Base-by-base conservation (phyloP, 202 grass and related monocot genomes). In the Alloteropsis angusta region DNA sequence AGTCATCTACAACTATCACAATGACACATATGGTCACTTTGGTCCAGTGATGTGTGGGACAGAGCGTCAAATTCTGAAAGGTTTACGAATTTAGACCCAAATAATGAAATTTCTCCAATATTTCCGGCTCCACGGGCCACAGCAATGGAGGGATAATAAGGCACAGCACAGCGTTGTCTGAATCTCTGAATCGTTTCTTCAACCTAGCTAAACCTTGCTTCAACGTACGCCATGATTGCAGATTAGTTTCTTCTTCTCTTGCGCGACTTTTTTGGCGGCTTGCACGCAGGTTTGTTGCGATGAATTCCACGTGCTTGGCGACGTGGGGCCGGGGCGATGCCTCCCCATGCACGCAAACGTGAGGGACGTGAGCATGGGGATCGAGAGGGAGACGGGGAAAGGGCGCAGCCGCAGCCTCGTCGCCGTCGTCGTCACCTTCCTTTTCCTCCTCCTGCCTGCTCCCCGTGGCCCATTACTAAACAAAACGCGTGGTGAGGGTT, bases 271-370 rank as follows among this genome's bases (percentile, higher is more conserved):
- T 60, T 44, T 7, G 22, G 0, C 32, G 12, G 62, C 68, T 75
- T 48, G 42, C 44, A 54, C 50, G 25, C 17, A 36, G 66, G 21
- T 5, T 39, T 10, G 62, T 63, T 46, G 63, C 4, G 50, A 62
- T 68, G 76, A 57, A 65, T n/a, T 82, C 81, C 73, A 85, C 79
- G 79, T 80, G 79, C n/a, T 32, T 49, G 28, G 43, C 57, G 58
- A 87, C 76, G 65, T 86, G 82, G 68, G 79, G 84, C 39, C 72
- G 50, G 19, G 47, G 63, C 11, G 7, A 67, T 74, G 77, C 87
- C 60, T 93, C 68, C 84, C 91, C 94, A 93, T 92, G 94, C 91
- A 97, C 91, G 91, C 94, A 85, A 97, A 58, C 86, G 49, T 16
- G 56, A 23, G 59, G 52, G 59, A 75, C 67, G 52, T 78, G 60